A percentile compares a stretch with the other conserved stretches of the same genome.
phyloP scores from a whole-genome alignment of 805 yeast species.

The Saccharomycopsis schoenii region DNA sequence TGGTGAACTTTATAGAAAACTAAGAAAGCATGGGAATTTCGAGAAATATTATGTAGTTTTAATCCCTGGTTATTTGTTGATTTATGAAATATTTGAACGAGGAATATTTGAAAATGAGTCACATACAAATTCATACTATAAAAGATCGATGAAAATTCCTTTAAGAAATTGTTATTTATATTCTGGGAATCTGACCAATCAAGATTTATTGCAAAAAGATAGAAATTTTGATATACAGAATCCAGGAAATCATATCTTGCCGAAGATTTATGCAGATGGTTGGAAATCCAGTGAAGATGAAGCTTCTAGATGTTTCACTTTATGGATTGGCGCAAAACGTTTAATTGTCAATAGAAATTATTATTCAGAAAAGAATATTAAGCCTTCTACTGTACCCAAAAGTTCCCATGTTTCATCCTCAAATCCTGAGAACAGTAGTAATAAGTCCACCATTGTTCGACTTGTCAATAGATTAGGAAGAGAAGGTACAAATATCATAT shows the following conservation, averaged over 20 bases:
- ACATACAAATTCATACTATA: constrained; percentile 39
- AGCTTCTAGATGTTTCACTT: constrained; percentile 61
- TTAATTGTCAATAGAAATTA: constrained; percentile 25
- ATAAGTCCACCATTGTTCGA: background rate
- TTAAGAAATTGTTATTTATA: constrained; percentile 63
- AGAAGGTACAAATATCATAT: constrained; percentile 59
- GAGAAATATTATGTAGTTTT: constrained; percentile 49
- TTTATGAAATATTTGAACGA: constrained; percentile 45
- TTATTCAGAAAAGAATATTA: background rate
- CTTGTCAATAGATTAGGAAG: constrained; percentile 49
- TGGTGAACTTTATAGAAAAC: constrained; percentile 63
- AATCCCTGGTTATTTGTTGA: constrained; percentile 57
- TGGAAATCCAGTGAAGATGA: constrained; percentile 79
- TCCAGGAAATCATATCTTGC: constrained; percentile 51
- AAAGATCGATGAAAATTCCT: constrained; percentile 49
- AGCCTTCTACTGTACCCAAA: background rate
- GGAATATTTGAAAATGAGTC: constrained; percentile 25
- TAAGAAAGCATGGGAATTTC: constrained; percentile 60
- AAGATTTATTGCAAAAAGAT: constrained; percentile 43
- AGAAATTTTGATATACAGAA: constrained; percentile 35
- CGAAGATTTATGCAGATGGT: constrained; percentile 72
- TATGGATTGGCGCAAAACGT: constrained; percentile 72
- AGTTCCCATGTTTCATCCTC: constrained; percentile 22
- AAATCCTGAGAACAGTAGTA: background rate
- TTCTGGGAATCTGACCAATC: constrained; percentile 52